phyloP scores from a whole-genome alignment of 345 rosid genomes.

The Salix arbutifolia region DNA sequence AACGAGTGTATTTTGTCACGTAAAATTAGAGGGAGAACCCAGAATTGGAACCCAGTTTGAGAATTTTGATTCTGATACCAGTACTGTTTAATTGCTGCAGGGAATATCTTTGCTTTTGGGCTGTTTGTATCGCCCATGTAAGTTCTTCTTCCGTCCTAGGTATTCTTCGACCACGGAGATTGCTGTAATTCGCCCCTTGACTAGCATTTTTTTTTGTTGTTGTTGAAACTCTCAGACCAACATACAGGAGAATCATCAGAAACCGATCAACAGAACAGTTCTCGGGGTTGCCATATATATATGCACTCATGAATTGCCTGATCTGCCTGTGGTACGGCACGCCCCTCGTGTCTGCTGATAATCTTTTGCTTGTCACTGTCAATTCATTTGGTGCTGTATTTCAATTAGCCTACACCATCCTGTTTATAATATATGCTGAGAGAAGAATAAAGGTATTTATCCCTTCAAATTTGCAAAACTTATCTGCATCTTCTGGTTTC shows the following conservation, averaged over 20 bases:
- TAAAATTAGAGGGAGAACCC: not conserved
- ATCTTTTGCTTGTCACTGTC: conserved; percentile 60
- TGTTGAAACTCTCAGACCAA: conserved; percentile 50
- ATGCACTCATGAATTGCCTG: conserved; percentile 79
- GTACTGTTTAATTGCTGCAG: conserved; percentile 39
- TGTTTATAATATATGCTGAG: conserved; percentile 58
- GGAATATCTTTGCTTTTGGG: conserved; percentile 80
- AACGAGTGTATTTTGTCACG: not conserved
- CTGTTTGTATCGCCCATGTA: conserved; percentile 80
- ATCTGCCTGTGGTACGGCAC: conserved; percentile 79
- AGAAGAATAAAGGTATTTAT: conserved; percentile 51
- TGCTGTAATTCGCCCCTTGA: conserved; percentile 3
- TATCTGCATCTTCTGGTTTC: not conserved
- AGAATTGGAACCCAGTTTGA: not conserved
- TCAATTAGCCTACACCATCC: conserved; percentile 53
- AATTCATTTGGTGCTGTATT: conserved; percentile 68
- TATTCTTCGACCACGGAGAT: not conserved
- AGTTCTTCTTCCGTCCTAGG: conserved; percentile 19
- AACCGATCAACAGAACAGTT: conserved; percentile 71
- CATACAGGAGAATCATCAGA: conserved; percentile 78
- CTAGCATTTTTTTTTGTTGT: conserved; percentile 6
- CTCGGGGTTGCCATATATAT: conserved; percentile 82
- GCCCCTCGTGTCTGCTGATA: conserved; percentile 58
- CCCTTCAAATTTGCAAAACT: conserved; percentile 4
- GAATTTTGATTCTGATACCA: not conserved